Conservation (phyloP, 345 rosid genomes). For the Citrus reticulata region DNA sequence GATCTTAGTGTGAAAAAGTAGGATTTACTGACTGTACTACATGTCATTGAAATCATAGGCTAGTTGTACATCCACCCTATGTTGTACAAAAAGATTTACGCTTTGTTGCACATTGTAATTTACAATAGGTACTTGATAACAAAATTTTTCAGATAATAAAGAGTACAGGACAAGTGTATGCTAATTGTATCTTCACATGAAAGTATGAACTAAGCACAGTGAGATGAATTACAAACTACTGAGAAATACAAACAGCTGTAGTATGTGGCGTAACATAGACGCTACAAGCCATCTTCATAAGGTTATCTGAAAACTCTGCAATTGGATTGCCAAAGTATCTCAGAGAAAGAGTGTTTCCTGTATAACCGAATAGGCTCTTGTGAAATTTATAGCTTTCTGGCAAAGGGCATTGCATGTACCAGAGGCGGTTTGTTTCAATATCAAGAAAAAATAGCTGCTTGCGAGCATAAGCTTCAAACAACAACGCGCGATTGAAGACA, state of each 20-base stretch:
- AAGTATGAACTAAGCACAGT: too few species aligned
- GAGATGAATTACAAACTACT: not conserved
- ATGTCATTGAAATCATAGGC: conserved; percentile 31
- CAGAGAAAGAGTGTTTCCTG: not conserved
- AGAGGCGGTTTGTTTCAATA: not conserved
- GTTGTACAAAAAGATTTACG: too few species aligned
- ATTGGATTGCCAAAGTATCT: not conserved
- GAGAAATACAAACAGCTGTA: not conserved
- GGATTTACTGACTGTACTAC: not conserved
- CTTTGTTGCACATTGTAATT: too few species aligned
- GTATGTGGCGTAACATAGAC: not conserved
- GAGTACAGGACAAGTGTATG: conserved; percentile 31
- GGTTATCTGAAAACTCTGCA: not conserved
- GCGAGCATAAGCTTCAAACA: not conserved
- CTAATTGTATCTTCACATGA: conserved; percentile 38
- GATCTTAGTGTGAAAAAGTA: conserved; percentile 43
- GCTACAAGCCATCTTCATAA: not conserved
- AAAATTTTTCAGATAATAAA: conserved; percentile 28
- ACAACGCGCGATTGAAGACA: too few species aligned
- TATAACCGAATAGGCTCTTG: not conserved
- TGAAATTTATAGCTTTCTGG: too few species aligned
- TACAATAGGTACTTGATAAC: too few species aligned
- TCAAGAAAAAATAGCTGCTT: not conserved
- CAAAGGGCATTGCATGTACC: too few species aligned
- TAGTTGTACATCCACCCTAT: too few species aligned